Base-by-base conservation (phyloP, 139 green algal species). In the Pycnococcus provasolii region DNA sequence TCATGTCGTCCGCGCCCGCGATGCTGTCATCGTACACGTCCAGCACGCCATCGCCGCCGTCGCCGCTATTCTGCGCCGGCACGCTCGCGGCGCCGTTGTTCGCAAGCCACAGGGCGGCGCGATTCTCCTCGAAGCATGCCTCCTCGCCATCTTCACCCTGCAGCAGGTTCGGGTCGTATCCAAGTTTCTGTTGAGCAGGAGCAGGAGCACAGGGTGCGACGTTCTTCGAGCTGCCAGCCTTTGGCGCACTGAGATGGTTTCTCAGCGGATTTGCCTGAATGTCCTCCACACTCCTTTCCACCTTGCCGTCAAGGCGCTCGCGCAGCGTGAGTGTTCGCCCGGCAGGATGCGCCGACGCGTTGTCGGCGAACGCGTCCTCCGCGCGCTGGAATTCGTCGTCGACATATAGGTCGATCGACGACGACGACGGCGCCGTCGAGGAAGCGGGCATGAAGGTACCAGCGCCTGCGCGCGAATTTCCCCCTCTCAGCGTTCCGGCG, bases 81-180 rank as follows among this genome's bases (percentile, higher is more conserved):
- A 26, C 26, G 26, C 26, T 26, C 26, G 26, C 53, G 63, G 44
- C 39, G 3, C 55, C 42, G 53, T 46, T 73, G 45, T 45, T 42
- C 26, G 42, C 54, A 1, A 73, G 39, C 80, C 79, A 88, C 0
- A 40, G 53, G 3, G 53, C 53, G 4, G 80, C 83, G 1, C 86
- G 63, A 3, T 78, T 51, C 71, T 93, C 87, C 68, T 93, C 87
- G 76, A 87, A 93, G 60, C 74, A 82, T 48, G 79, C 39, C 64
- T 93, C 87, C 44, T 80, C 69, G 0, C 81, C 79, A 66, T 74
- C 57, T n/a, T 55, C 0, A 0, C 42, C 61, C 15, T 60, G 50
- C 42, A 75, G 51, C 45, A 75, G 42, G 1, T 45, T 45, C 26
- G 60, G 53, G 48, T 70, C 42, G 47, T 70, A 78, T 11, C 66